Evolutionary conservation across 495 filamentous ascomycete genomes (phyloP), one percentile per base, ranked within the genome.

Genomic region (Margaritispora aquatica): DNA sequence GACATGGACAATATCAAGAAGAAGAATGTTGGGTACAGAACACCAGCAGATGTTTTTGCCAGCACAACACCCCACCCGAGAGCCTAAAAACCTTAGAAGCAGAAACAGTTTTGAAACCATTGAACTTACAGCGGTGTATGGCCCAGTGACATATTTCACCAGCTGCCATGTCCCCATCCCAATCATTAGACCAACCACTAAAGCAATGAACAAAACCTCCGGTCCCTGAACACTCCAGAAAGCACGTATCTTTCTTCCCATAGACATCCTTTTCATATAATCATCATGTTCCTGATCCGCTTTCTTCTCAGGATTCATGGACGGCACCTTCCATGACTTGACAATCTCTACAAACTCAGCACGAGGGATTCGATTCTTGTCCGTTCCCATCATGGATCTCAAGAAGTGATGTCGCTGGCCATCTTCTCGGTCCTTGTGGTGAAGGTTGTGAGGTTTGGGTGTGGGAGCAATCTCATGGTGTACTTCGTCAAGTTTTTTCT

Each of bases 1-100:
- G 64, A 69, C 72, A 75, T 75, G 49, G 67, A 70, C 20, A 73
- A 59, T 15, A 75, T 54, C 36, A 75, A 57, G 61, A 75, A 72
- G 65, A 75, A 75, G n/a, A 75, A 58, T 22, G 72, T 75, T 41
- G 72, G 72, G 55, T 72, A 58, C 36, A 75, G 52, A 0, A 69
- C 65, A n/a, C 71, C 72, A 17, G 72, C 72, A 52, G 55, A 67
- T 7, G 67, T 68, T 58, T 75, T 75, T 44, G 72, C 69, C 21
- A 73, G 38, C 1, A 71, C 66, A 26, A 71, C 66, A 22, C 72
- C 72, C 72, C 72, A 75, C 47, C 72, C 72, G 20, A 69, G 65
- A 24, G 64, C 56, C 71, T 3, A 54, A 17, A 24, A 10, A n/a
- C 17, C 10, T 44, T n/a, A 44, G 38, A 44, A 44, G 17, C n/a